Evolutionary conservation across 805 yeast genomes (phyloP).

Genomic region (Suhomyces pyralidae): DNA sequence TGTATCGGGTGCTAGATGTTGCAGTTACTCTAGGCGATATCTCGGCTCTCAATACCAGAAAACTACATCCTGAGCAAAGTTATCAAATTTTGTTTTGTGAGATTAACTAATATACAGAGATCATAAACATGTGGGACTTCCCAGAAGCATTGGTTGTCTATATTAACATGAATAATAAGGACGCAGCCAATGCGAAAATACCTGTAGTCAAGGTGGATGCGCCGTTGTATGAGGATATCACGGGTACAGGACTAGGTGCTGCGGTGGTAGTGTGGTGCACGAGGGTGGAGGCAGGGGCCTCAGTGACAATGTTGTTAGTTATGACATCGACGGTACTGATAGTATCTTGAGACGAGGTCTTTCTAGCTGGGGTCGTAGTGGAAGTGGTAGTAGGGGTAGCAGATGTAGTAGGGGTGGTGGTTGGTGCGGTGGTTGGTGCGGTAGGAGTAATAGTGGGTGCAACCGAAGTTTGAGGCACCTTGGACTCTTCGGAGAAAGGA

Average conservation of each 20-base stretch:
- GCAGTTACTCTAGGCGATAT: no score
- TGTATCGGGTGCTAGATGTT: no score
- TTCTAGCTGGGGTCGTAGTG: neutral
- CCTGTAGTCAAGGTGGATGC: constrained; percentile 25
- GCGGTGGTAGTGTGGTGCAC: constrained; percentile 8
- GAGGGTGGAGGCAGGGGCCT: constrained; percentile 21
- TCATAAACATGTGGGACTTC: neutral
- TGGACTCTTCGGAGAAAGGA: constrained; percentile 13
- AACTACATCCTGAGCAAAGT: no score
- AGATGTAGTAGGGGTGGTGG: constrained; percentile 1
- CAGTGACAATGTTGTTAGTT: constrained; percentile 39
- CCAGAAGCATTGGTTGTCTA: neutral
- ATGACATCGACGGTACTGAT: constrained; percentile 31
- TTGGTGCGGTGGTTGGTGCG: neutral
- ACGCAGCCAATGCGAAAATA: constrained; percentile 16
- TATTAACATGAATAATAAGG: constrained; percentile 10
- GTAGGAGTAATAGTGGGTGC: neutral
- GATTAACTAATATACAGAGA: neutral
- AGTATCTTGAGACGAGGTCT: constrained; percentile 9
- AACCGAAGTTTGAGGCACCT: constrained; percentile 1
- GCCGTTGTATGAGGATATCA: constrained; percentile 27
- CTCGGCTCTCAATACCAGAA: no score
- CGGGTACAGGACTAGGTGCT: constrained; percentile 8
- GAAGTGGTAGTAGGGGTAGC: neutral
- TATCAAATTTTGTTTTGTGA: no score